A percentile compares a stretch with the other conserved stretches of the same genome.
These are phyloP conservation scores for Suillus tomentosus DNA, from an alignment of 768 basidiomycete species.

Conservation along the genomic window DNA sequence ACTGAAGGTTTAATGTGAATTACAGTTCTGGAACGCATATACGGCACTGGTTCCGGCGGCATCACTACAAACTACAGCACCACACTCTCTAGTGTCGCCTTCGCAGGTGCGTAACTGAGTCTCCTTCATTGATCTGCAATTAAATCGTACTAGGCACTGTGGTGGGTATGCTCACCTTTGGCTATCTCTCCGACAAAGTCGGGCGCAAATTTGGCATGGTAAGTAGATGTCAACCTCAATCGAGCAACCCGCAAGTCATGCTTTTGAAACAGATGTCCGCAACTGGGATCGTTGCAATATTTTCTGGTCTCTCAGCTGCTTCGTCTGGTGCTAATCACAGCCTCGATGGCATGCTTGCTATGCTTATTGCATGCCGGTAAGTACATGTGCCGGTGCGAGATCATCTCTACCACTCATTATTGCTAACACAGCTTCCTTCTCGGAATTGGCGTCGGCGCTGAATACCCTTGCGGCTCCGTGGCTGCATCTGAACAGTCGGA, in stretches of 20 bases:
- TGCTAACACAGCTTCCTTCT: slow-evolving; percentile 65
- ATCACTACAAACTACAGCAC: slow-evolving; percentile 57
- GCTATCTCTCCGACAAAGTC: slow-evolving; percentile 83
- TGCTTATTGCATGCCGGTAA: slow-evolving; percentile 79
- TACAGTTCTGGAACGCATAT: slow-evolving; percentile 70
- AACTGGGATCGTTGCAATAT: slow-evolving; percentile 80
- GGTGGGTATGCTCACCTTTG: slow-evolving; percentile 83
- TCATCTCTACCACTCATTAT: background rate
- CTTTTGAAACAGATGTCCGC: slow-evolving; percentile 63
- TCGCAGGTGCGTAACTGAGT: slow-evolving; percentile 79
- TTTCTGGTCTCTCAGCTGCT: slow-evolving; percentile 81
- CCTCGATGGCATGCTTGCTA: slow-evolving; percentile 68
- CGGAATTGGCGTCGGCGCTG: slow-evolving; percentile 86
- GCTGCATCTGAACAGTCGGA: slow-evolving; percentile 91
- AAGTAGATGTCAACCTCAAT: slow-evolving; percentile 15
- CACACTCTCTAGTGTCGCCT: slow-evolving; percentile 66
- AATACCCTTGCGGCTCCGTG: slow-evolving; percentile 90
- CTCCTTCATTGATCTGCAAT: slow-evolving; percentile 68
- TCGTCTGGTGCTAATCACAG: slow-evolving; percentile 78
- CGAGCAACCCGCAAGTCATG: slow-evolving; percentile 18
- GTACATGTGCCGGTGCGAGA: slow-evolving; percentile 15
- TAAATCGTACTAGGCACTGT: slow-evolving; percentile 74
- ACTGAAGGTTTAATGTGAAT: slow-evolving; percentile 17
- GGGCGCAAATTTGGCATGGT: slow-evolving; percentile 92
- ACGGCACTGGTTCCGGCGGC: slow-evolving; percentile 48